A percentile compares a stretch with the other conserved stretches of the same genome.
Evolutionary conservation across 139 green algal species (phyloP).

Genomic region (Tetradesmus lagerheimii): DNA sequence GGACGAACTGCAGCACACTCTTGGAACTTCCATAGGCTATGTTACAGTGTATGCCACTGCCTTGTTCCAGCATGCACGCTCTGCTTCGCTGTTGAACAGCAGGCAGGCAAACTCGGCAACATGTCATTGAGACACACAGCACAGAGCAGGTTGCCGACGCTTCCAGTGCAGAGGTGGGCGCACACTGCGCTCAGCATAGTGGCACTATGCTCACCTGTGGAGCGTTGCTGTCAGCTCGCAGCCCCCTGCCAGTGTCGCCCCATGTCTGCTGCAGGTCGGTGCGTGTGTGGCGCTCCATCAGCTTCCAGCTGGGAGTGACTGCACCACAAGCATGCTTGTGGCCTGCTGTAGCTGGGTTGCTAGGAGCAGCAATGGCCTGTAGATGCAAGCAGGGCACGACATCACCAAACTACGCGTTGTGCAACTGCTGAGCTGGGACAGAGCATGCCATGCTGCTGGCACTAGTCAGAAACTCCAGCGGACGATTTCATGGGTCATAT

Average conservation of each 20-base stretch:
- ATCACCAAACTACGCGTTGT: not conserved
- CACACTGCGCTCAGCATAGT: not conserved
- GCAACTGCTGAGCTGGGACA: not conserved
- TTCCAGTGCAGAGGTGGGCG: no score
- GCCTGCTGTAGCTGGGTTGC: conserved; percentile 44
- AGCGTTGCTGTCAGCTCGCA: conserved; percentile 6
- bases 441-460: not conserved
- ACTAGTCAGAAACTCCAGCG: not conserved
- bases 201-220: conserved; percentile 53
- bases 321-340: conserved; percentile 51
- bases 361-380: not conserved
- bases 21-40: no score
- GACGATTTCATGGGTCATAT: no score
- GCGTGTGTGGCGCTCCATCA: conserved; percentile 53
- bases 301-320: conserved; percentile 53
- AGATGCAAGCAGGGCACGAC: not conserved
- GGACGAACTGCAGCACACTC: not conserved
- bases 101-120: no score
- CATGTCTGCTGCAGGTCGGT: conserved; percentile 63
- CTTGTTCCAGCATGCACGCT: no score
- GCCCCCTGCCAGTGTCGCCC: conserved; percentile 53
- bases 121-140: no score
- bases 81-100: not conserved
- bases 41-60: no score
- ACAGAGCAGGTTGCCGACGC: no score